Evolutionary conservation across 805 yeast genomes (phyloP).

Genomic region (Candida nitratophila): DNA sequence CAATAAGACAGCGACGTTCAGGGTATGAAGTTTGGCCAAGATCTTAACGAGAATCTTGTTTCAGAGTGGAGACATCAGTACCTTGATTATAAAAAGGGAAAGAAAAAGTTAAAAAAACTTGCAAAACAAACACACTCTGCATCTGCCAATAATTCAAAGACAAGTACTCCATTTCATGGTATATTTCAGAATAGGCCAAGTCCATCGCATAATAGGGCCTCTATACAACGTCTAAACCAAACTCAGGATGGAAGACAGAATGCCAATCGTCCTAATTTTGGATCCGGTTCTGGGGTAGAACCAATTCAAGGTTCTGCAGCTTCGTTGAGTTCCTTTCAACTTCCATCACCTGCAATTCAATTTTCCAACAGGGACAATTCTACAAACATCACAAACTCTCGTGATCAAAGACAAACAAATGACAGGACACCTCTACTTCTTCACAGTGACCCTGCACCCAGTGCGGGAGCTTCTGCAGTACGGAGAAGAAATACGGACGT

Average conservation of each 20-base stretch:
- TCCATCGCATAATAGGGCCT: no score
- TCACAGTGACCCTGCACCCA: neutral
- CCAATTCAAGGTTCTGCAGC: no score
- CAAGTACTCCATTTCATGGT: neutral
- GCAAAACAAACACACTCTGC: constrained; percentile 11
- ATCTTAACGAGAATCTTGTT: constrained; percentile 58
- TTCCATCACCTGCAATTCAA: constrained; percentile 21
- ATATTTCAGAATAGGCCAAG: neutral
- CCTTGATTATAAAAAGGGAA: constrained; percentile 55
- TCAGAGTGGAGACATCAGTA: constrained; percentile 89
- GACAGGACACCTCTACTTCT: neutral
- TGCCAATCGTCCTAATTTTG: neutral
- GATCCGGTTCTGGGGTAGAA: no score
- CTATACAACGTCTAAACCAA: neutral
- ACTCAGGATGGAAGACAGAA: neutral
- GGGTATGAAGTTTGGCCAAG: constrained; percentile 67
- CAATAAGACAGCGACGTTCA: neutral
- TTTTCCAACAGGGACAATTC: constrained; percentile 1
- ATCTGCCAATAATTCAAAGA: neutral
- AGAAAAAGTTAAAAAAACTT: constrained; percentile 29
- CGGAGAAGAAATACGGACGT: neutral
- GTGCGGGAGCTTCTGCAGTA: neutral
- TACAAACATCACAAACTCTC: neutral
- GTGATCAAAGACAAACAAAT: no score
- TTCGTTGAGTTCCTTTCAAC: constrained; percentile 12